These are phyloP conservation scores for Geranomyces michiganensis DNA, from an alignment of 192 early-diverging fungal genomes.

Conservation along the genomic window DNA sequence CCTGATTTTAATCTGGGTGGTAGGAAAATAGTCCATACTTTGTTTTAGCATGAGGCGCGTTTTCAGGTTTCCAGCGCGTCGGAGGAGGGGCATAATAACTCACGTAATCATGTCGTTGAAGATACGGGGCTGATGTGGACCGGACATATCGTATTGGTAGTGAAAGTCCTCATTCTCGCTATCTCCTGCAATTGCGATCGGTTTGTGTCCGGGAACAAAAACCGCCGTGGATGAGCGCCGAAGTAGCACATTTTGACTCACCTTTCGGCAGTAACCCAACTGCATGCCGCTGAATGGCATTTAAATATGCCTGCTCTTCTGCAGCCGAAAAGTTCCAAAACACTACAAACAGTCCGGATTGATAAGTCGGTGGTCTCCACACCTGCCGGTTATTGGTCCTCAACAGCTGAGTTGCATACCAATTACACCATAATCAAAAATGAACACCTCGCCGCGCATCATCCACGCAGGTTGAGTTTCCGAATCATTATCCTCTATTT, in stretches of 20 bases:
- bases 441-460: constrained; percentile 51
- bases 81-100: not conserved
- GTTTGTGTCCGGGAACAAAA: too few species aligned
- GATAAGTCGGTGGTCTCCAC: too few species aligned
- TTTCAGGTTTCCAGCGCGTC: not conserved
- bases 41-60: not conserved
- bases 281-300: constrained; percentile 48
- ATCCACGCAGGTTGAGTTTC: constrained; percentile 43
- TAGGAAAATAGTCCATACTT: not conserved
- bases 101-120: constrained; percentile 86
- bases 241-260: not conserved
- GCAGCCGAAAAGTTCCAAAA: constrained; percentile 54
- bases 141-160: constrained; percentile 72
- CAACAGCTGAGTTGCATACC: constrained; percentile 3
- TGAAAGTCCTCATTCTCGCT: constrained; percentile 62
- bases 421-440: constrained; percentile 59
- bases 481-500: constrained; percentile 7
- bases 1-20: constrained; percentile 24
- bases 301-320: constrained; percentile 44
- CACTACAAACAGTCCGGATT: constrained; percentile 27
- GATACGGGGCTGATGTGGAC: constrained; percentile 64
- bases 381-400: too few species aligned
- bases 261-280: constrained; percentile 3
- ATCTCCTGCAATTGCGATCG: not conserved
- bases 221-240: too few species aligned